A percentile compares a stretch with the other conserved stretches of the same genome.
Conservation (phyloP, 495 filamentous ascomycete species). For the Trichocladium uniseriatum region DNA sequence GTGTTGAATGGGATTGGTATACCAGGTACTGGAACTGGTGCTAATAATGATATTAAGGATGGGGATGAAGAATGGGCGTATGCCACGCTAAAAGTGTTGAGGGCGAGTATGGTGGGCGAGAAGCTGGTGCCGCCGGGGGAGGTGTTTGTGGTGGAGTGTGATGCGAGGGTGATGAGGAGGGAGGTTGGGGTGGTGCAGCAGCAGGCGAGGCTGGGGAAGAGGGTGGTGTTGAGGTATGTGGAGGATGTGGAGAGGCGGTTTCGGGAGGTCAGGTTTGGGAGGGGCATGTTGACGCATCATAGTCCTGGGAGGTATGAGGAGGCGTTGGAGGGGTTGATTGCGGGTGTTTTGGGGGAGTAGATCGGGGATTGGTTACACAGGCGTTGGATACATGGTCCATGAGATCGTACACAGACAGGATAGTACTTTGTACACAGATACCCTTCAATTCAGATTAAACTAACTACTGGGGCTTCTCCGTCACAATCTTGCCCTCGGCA, state of each 20-base stretch:
- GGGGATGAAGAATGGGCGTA: conserved; percentile 60
- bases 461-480: conserved; percentile 30
- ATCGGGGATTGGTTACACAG: conserved; percentile 8
- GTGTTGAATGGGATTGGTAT: conserved; percentile 17
- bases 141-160: conserved; percentile 60
- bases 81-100: conserved; percentile 54
- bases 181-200: conserved; percentile 45
- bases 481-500: conserved; percentile 47
- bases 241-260: conserved; percentile 58
- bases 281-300: conserved; percentile 67
- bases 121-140: conserved; percentile 72
- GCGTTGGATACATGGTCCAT: no score
- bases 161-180: conserved; percentile 46
- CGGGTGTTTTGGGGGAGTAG: conserved; percentile 18
- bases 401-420: background rate
- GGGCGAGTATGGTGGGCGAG: conserved; percentile 57
- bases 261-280: conserved; percentile 60
- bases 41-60: no score
- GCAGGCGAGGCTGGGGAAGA: conserved; percentile 52
- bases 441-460: no score
- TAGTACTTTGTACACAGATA: no score
- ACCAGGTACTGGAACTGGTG: no score
- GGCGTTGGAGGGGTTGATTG: conserved; percentile 31
- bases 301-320: conserved; percentile 67
- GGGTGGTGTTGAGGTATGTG: conserved; percentile 57